phyloP scores from a whole-genome alignment of 2,329 filamentous ascomycete genomes.

The Cordyceps pruinosa region DNA sequence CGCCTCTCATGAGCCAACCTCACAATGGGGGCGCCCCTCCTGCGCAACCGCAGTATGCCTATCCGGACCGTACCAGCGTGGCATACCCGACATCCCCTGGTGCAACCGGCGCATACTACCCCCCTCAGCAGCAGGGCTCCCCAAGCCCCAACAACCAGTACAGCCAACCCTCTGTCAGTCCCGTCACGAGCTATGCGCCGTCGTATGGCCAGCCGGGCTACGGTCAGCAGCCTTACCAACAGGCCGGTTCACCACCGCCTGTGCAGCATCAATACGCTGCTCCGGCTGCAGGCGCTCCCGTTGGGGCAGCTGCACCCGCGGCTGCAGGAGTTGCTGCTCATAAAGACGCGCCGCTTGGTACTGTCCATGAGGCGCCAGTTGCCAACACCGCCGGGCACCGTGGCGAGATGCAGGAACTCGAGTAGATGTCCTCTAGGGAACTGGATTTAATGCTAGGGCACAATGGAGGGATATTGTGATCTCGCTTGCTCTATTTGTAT shows the following conservation, averaged over 20 bases:
- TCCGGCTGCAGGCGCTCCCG: not conserved
- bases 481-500: not conserved
- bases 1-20: conserved; percentile 11
- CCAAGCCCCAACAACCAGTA: conserved; percentile 2
- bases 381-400: conserved; percentile 7
- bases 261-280: conserved; percentile 2
- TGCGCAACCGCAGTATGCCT: conserved; percentile 3
- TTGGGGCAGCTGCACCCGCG: not conserved
- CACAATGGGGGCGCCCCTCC: conserved; percentile 1
- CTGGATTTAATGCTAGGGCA: not conserved
- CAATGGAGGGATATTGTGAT: not conserved
- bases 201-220: not conserved
- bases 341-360: not conserved
- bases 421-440: not conserved
- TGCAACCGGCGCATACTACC: not conserved
- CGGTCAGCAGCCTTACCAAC: conserved; percentile 9
- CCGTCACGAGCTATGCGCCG: not conserved
- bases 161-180: conserved; percentile 4
- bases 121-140: conserved; percentile 1
- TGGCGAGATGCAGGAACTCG: conserved; percentile 11
- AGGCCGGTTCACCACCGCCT: not conserved
- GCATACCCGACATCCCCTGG: conserved; percentile 1
- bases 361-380: conserved; percentile 6
- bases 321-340: not conserved
- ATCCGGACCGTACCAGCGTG: not conserved